Evolutionary conservation across 2,329 filamentous ascomycete species (phyloP), one percentile per base, ranked within the genome.

Genomic region (Blumeriella jaapii): DNA sequence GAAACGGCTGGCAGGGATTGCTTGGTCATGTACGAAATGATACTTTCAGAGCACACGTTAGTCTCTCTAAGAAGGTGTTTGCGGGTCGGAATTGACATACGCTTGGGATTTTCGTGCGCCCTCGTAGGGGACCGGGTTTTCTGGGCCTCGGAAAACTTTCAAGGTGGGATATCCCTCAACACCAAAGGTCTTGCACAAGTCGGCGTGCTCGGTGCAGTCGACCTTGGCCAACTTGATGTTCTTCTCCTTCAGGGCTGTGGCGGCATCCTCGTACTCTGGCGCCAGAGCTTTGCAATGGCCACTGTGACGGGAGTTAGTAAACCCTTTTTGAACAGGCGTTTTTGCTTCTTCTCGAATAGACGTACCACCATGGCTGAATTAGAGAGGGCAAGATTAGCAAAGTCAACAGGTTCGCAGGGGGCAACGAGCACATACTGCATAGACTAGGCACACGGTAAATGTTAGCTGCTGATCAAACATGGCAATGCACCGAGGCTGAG

Each of bases 261-360:
- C 84, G 34, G 84, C 83, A 60, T 83, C 76, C 67, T 93, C 84
- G 62, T 91, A 93, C 65, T 91, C 83, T 58, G 83, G 82, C 44
- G 82, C 91, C 49, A 98, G 83, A 42, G 89, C 89, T 72, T 98
- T 96, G 82, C 89, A 96, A 73, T 96, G 89, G 49, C 87, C 89
- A 48, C 55, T 56, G 28, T 28, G 27, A 22, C 18, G 28, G 24
- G 11, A 31, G 42, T 55, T 51, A 53, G 50, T 45, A 50, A 50
- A 47, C 39, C 39, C 13, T 16, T 15, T 33, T 15, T 40, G 38
- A 36, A 49, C 39, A 48, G 36, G 38, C 48, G 38, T 38, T 35
- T 31, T 40, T n/a, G n/a, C n/a, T n/a, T n/a, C n/a, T n/a, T n/a
- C 20, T 13, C 17, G 31, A 16, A 30, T 31, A 9, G 30, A 48